Base-by-base conservation (phyloP, 2,329 filamentous ascomycete genomes). In the Lachnellula suecica region DNA sequence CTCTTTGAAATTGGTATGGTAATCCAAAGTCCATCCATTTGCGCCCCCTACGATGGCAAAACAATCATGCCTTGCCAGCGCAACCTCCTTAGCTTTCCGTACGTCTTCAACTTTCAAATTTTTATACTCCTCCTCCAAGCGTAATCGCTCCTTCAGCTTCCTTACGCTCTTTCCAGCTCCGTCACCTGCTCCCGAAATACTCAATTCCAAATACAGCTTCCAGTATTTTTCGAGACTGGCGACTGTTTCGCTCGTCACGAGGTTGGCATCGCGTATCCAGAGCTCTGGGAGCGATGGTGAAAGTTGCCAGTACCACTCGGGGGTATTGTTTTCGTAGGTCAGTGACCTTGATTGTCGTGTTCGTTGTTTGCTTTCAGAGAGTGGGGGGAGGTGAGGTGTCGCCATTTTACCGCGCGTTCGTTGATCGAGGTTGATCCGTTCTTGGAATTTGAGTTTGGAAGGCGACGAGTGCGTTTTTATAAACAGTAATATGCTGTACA, bases 81-180 rank as follows among this genome's bases (percentile, higher is more conserved):
- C 44, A 22, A 55, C 49, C 34, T 55, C 45, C n/a, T 52, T 55
- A 13, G 48, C 49, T n/a, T 45, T 49, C 27, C 53, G 44, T 6
- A 45, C 35, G 17, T 37, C 23, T 8, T 45, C 40, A 7, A 35
- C 7, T 3, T 49, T 23, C 19, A 52, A 38, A 9, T 22, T 41
- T 4, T 9, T 24, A 43, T 52, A 52, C 34, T 52, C 48, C 8
- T 45, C 24, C 34, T 52, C 44, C 10, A 52, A 24, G 13, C 23
- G 44, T 17, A 25, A 51, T 24, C 49, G 43, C 31, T 34, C 40
- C 11, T 34, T 11, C n/a, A 31, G 41, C 4, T 25, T 49, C 7
- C 44, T 29, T 3, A 34, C 20, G 11, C 23, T 46, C 11, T 17
- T 34, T 9, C 20, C 19, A 4, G 17, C 19, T 11, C 48, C 48